Evolutionary conservation across 2,329 filamentous ascomycete species (phyloP).

Genomic region (Pseudogymnoascus sp.): DNA sequence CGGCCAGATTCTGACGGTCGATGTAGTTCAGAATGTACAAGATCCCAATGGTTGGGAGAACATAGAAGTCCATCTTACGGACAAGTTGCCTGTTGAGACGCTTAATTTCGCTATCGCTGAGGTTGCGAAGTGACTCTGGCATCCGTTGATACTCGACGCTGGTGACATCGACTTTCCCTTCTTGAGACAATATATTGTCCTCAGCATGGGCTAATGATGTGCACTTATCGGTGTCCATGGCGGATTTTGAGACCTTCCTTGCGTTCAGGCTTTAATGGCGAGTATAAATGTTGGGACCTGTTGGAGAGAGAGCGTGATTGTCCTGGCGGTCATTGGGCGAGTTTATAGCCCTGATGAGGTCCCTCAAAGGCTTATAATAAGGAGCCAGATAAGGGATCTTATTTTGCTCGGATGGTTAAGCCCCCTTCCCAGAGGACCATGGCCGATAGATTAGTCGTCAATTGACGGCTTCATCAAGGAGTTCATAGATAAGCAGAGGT

Average conservation of each 20-base stretch:
- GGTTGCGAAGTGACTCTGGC: constrained; percentile 25
- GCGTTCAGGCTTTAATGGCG: background rate
- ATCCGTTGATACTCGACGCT: constrained; percentile 11
- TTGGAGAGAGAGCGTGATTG: background rate
- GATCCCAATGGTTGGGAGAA: constrained; percentile 32
- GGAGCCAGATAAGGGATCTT: background rate
- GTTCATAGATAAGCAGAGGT: background rate
- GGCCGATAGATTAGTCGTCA: background rate
- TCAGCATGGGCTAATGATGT: background rate
- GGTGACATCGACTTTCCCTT: background rate
- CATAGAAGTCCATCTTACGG: constrained; percentile 29
- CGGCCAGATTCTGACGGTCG: constrained; percentile 35
- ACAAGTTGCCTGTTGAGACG: constrained; percentile 22
- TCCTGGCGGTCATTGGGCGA: background rate
- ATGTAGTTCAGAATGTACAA: constrained; percentile 39
- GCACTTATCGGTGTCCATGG: background rate
- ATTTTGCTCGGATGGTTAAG: background rate
- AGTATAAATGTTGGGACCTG: background rate
- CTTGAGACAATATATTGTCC: background rate
- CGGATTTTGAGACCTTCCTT: background rate
- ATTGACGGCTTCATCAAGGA: background rate
- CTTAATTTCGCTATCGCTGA: constrained; percentile 24
- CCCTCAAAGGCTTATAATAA: background rate
- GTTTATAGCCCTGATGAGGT: background rate
- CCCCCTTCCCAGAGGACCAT: background rate